A percentile compares a stretch with the other conserved stretches of the same genome.
These are phyloP conservation scores for Pseudopyrenochaeta lycopersici DNA, from an alignment of 2,329 filamentous ascomycete genomes.

Conservation along the genomic window DNA sequence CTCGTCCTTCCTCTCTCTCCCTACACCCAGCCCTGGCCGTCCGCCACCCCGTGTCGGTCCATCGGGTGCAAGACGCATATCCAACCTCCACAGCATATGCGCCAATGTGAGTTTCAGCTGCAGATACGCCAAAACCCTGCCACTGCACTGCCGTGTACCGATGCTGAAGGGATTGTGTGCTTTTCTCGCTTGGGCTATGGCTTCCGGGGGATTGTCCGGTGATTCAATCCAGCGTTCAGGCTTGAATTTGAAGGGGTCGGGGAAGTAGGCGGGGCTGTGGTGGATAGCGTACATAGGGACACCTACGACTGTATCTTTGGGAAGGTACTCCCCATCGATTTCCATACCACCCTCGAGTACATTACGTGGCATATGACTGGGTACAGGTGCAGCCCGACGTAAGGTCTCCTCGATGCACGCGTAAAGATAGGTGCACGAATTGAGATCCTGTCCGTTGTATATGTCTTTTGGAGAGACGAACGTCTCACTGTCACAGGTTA, in stretches of 20 bases:
- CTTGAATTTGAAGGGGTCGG: conserved; percentile 24
- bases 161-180: conserved; percentile 74
- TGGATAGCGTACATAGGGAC: conserved; percentile 32
- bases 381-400: conserved; percentile 36
- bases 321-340: conserved; percentile 31
- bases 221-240: conserved; percentile 34
- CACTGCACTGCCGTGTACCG: conserved; percentile 73
- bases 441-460: conserved; percentile 23
- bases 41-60: conserved; percentile 25
- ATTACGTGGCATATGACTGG: conserved; percentile 48
- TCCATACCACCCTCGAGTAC: conserved; percentile 23
- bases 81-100: conserved; percentile 58
- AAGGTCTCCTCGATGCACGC: conserved; percentile 46
- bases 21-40: conserved; percentile 21
- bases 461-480: conserved; percentile 30
- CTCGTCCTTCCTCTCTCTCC: conserved; percentile 54
- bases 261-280: conserved; percentile 31
- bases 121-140: conserved; percentile 70
- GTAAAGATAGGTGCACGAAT: conserved; percentile 37
- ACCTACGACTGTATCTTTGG: conserved; percentile 30
- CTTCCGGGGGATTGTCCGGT: conserved; percentile 11
- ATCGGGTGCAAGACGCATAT: conserved; percentile 43
- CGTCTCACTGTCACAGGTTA: conserved; percentile 2
- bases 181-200: conserved; percentile 4
- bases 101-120: conserved; percentile 71